Evolutionary conservation across 192 early-diverging fungal genomes (phyloP), one percentile per base, ranked within the genome.

Genomic region (Linnemannia exigua): DNA sequence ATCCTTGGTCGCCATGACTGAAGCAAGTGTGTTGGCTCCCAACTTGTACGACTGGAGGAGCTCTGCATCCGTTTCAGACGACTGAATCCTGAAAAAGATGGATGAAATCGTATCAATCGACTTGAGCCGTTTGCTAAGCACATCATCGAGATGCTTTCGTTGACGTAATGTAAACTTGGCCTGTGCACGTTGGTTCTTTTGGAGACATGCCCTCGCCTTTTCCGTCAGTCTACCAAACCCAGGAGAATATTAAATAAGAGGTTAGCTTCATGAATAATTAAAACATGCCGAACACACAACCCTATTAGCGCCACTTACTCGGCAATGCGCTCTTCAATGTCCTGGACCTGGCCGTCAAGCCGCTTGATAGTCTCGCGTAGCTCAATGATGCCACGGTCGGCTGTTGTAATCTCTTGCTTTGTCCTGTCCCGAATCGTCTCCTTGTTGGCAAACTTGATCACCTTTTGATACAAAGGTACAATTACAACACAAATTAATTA

Each of bases 61-160:
- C 91, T 94, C 92, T 0, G 90, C 58, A 77, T 95, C 92, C 14
- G 89, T 90, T 67, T 94, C 92, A 14, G 93, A 92, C 11, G 82
- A 80, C 67, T 94, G 91, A 51, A 95, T 94, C 69, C 91, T 92
- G 37, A 91, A 79, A 33, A 95, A 69, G 36, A 95, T 92, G 7
- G 84, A 82, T 28, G 93, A 92, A 36, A 95, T 88, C 0, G 92
- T 91, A 37, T 93, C 90, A 17, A 94, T 76, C 22, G 92, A 93
- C 11, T 75, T 74, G 12, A 94, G 44, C 12, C 94, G 87, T 70
- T 92, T 90, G 35, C 91, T 88, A 20, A 95, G 63, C n/a, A 95
- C 73, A 15, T 84, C 72, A 17, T 90, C 89, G 20, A 93, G 66
- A 22, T 86, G 63, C 52, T 91, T 92, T 75, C 89, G 92, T 74